Conservation (phyloP, 2,329 filamentous ascomycete species). For the Epichloe gansuensis region DNA sequence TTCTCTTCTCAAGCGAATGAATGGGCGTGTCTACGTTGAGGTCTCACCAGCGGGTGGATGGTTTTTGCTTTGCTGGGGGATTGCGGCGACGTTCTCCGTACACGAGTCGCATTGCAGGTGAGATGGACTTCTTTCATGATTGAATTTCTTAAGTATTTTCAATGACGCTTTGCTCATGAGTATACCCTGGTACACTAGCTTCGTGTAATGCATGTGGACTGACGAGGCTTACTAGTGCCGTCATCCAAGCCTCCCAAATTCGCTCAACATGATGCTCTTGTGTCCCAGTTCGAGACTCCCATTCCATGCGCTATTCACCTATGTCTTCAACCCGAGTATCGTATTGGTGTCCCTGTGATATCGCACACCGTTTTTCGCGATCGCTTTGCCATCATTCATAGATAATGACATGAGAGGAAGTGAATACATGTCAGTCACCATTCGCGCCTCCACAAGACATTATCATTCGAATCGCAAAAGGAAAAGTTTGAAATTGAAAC, state of each 20-base stretch:
- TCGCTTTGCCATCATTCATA: neutral
- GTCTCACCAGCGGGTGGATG: too few relatives aligned
- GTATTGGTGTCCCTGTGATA: conserved; percentile 6
- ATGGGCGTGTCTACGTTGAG: too few relatives aligned
- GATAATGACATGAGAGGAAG: conserved; percentile 7
- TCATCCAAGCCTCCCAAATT: conserved; percentile 8
- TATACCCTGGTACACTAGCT: neutral
- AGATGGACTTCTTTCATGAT: too few relatives aligned
- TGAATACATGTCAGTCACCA: conserved; percentile 18
- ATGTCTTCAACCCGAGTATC: conserved; percentile 8
- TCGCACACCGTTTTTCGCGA: conserved; percentile 1
- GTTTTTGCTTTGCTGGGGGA: too few relatives aligned
- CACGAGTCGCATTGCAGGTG: too few relatives aligned
- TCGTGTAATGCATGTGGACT: neutral
- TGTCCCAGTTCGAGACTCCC: conserved; percentile 7
- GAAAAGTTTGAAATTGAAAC: neutral
- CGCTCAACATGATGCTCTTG: conserved; percentile 7
- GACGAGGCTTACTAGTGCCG: neutral
- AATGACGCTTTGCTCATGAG: neutral
- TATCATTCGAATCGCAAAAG: neutral
- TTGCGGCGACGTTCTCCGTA: too few relatives aligned
- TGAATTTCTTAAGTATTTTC: too few relatives aligned
- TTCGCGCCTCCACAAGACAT: neutral
- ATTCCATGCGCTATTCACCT: conserved; percentile 11
- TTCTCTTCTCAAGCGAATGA: too few relatives aligned